Evolutionary conservation across 495 filamentous ascomycete genomes (phyloP).

Genomic region (Bacidia rubella): DNA sequence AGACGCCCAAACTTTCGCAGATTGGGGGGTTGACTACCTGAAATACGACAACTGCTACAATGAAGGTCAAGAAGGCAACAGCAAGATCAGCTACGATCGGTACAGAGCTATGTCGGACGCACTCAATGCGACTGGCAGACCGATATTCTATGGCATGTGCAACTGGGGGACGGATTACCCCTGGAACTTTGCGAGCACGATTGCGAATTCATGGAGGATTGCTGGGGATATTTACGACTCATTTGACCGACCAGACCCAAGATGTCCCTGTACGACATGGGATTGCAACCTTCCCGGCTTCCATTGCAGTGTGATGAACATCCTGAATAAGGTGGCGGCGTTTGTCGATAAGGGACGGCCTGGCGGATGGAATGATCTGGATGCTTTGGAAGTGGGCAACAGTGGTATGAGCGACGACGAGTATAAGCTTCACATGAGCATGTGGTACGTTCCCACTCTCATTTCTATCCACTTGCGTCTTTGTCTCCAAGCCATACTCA

Average conservation of each 20-base stretch:
- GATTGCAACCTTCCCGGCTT: conserved; percentile 38
- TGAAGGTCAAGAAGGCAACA: conserved; percentile 35
- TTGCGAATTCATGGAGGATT: conserved; percentile 45
- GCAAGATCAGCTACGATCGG: conserved; percentile 33
- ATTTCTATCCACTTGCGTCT: neutral
- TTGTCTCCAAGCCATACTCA: no score
- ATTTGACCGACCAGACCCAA: conserved; percentile 22
- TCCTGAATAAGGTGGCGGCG: conserved; percentile 36
- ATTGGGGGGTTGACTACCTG: conserved; percentile 49
- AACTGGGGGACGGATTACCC: conserved; percentile 33
- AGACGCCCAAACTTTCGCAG: conserved; percentile 47
- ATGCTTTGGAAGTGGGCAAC: conserved; percentile 54
- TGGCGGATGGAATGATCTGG: conserved; percentile 31
- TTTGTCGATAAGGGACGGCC: conserved; percentile 23
- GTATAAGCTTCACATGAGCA: conserved; percentile 24
- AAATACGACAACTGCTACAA: conserved; percentile 67
- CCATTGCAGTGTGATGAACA: conserved; percentile 38
- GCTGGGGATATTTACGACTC: conserved; percentile 36
- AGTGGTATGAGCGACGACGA: conserved; percentile 35
- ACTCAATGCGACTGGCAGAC: conserved; percentile 36
- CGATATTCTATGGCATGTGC: conserved; percentile 44
- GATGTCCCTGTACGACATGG: conserved; percentile 29
- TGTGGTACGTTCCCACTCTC: conserved; percentile 18
- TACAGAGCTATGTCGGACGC: conserved; percentile 51
- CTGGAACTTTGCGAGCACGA: conserved; percentile 43